These are phyloP conservation scores for Heterobasidion occidentale DNA, from an alignment of 1,284 basidiomycete species.

Conservation along the genomic window DNA sequence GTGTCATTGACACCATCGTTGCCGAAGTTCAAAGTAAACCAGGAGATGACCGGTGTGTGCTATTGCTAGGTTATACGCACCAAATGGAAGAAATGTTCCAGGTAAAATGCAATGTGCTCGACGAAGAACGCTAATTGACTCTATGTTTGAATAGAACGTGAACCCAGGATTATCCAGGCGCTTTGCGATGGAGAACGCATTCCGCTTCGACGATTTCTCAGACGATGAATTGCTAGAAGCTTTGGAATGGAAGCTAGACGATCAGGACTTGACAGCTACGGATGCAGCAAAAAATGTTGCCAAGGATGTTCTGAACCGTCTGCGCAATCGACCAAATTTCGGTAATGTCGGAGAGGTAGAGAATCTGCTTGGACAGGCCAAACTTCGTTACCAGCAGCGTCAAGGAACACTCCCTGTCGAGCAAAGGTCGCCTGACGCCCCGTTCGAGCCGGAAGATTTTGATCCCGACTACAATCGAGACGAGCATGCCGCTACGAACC, in stretches of 20 bases:
- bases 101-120: conserved; percentile 37
- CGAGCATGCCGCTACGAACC: conserved; percentile 38
- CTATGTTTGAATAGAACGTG: conserved; percentile 37
- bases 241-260: conserved; percentile 45
- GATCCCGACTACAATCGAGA: conserved; percentile 49
- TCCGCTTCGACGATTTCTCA: conserved; percentile 58
- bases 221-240: conserved; percentile 43
- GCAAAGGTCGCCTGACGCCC: conserved; percentile 27
- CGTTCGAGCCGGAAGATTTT: conserved; percentile 54
- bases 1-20: conserved; percentile 63
- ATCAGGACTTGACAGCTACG: conserved; percentile 50
- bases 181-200: conserved; percentile 59
- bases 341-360: conserved; percentile 65
- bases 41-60: conserved; percentile 61
- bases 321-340: conserved; percentile 52
- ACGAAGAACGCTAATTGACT: no score
- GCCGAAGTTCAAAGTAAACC: conserved; percentile 62
- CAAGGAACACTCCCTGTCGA: conserved; percentile 24
- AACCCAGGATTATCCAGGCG: conserved; percentile 55
- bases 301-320: conserved; percentile 41
- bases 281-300: conserved; percentile 46
- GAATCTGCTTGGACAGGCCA: conserved; percentile 49
- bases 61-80: conserved; percentile 55
- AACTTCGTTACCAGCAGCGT: conserved; percentile 39
- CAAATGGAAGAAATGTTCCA: conserved; percentile 68